Evolutionary conservation across 2,329 filamentous ascomycete species (phyloP), one percentile per base, ranked within the genome.

Genomic region (Neonectria hederae): DNA sequence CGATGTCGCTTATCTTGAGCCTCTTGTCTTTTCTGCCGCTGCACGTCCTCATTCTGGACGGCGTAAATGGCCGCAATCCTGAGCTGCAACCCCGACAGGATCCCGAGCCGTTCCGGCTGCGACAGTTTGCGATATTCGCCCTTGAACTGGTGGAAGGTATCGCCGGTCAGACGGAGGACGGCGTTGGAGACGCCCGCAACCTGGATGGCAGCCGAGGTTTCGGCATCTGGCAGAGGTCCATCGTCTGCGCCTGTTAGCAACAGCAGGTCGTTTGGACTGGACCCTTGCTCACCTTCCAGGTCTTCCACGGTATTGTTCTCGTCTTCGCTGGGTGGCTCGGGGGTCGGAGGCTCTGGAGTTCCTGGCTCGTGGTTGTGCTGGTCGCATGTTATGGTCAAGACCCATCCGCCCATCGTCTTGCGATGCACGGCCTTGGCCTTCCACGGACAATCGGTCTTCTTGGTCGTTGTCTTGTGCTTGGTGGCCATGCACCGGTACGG

Each of bases 381-480:
- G 62, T 82, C 77, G 69, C 81, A 83, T 46, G 77, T 77, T 42
- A 83, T 75, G 3, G 80, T 83, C 67, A 83, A 65, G n/a, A 82
- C 77, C 81, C 81, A 83, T 40, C 80, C 81, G 5, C 80, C 80
- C 60, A 80, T 75, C 11, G 77, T 76, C 72, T 82, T 83, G 9
- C 80, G 78, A 55, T 82, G 76, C 8, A 82, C 81, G 1, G 80
- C 80, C 64, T 82, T 83, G 30, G 80, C 81, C 65, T 81, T 81
- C 81, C 81, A 83, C 5, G 80, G 81, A 24, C 81, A 83, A 53
- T 80, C 78, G 0, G 80, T 83, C 74, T 83, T 83, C 69, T 83
- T 83, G 8, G 81, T 83, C 24, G 79, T 78, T 7, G 81, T 81
- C 70, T 82, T 82, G 66, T 81, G 79, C 71, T 82, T 81, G 5